phyloP scores from a whole-genome alignment of 352 stramenopile genomes.

The Pythium coloratum region DNA sequence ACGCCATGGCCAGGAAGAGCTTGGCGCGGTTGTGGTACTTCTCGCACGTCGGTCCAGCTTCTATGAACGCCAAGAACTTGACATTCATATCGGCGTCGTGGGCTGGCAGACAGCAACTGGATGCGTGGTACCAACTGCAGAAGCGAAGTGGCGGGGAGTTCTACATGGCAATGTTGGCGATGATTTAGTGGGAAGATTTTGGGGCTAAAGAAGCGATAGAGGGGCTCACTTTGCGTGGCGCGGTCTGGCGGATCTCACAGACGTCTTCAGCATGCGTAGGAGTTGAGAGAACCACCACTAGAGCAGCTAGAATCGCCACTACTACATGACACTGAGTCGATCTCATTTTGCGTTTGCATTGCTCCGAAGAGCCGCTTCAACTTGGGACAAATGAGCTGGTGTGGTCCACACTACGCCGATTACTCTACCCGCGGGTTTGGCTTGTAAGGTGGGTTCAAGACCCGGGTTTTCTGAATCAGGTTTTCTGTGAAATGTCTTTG shows the following conservation, averaged over 20 bases:
- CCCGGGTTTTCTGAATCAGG: background rate
- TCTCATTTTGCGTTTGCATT: background rate
- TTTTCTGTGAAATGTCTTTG: background rate
- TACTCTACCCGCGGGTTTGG: background rate
- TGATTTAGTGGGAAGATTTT: background rate
- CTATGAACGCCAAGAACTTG: constrained; percentile 63
- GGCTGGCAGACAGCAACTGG: constrained; percentile 66
- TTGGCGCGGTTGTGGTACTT: constrained; percentile 77
- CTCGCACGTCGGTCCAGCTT: constrained; percentile 56
- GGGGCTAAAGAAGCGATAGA: background rate
- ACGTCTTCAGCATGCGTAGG: background rate
- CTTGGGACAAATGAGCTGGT: background rate
- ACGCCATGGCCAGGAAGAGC: constrained; percentile 37
- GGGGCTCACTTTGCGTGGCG: constrained; percentile 18
- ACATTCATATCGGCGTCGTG: constrained; percentile 64
- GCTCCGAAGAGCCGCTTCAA: constrained; percentile 1
- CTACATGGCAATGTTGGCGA: constrained; percentile 19
- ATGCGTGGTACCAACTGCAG: constrained; percentile 69
- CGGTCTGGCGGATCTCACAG: constrained; percentile 23
- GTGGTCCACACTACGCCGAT: background rate
- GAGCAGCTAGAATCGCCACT: constrained; percentile 5
- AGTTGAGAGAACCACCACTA: background rate
- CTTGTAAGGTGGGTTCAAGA: background rate
- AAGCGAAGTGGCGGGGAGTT: constrained; percentile 64
- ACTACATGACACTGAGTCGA: background rate